phyloP scores from a whole-genome alignment of 768 basidiomycete species.

The Termitomyces sp. region DNA sequence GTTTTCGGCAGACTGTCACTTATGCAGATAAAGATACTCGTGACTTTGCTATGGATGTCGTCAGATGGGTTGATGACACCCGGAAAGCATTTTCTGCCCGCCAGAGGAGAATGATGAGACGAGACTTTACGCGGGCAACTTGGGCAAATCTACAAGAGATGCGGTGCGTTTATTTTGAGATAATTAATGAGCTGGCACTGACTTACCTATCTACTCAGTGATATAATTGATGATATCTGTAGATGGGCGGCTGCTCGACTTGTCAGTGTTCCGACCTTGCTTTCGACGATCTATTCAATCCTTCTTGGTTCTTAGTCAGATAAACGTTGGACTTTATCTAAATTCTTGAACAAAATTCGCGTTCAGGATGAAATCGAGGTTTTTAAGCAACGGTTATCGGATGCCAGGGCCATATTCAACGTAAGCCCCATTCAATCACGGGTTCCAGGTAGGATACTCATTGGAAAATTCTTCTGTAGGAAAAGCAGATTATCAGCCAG shows the following conservation, averaged over 20 bases:
- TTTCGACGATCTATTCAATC: not conserved
- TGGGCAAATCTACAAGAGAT: conserved; percentile 11
- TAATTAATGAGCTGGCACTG: too few relatives aligned
- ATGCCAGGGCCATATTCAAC: conserved; percentile 1
- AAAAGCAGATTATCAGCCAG: not conserved
- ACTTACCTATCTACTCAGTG: too few relatives aligned
- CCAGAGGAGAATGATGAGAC: not conserved
- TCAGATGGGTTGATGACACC: not conserved
- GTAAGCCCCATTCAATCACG: not conserved
- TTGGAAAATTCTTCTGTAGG: not conserved
- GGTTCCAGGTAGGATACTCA: not conserved
- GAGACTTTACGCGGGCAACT: not conserved
- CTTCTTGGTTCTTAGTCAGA: not conserved
- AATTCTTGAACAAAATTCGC: not conserved
- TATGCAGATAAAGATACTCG: not conserved
- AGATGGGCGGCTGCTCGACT: conserved; percentile 1
- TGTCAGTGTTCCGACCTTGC: not conserved
- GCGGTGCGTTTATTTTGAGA: too few relatives aligned
- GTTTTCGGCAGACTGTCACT: not conserved
- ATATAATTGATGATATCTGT: too few relatives aligned
- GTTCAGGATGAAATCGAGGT: not conserved
- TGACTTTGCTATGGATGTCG: conserved; percentile 4
- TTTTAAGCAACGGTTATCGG: conserved; percentile 4
- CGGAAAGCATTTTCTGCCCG: not conserved
- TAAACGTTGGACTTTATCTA: not conserved